Evolutionary conservation across 2,329 filamentous ascomycete species (phyloP).

Genomic region (Phialemonium atrogriseum): DNA sequence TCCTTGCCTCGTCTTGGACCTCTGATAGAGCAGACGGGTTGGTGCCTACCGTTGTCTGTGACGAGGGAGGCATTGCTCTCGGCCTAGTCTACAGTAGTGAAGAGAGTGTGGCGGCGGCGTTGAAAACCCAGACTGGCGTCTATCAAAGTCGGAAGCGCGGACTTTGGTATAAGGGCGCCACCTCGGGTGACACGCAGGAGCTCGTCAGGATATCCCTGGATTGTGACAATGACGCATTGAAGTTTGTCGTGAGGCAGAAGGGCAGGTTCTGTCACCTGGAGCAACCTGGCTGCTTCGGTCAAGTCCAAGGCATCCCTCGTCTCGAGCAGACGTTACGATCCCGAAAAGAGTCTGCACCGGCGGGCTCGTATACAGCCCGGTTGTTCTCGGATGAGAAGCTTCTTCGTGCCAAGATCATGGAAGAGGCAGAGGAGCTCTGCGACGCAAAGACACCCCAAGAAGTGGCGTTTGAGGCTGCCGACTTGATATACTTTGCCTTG

Average conservation of each 20-base stretch:
- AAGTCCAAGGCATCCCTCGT: conserved; percentile 70
- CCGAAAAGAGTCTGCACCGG: conserved; percentile 74
- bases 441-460: conserved; percentile 75
- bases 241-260: conserved; percentile 83
- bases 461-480: conserved; percentile 88
- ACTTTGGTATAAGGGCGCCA: conserved; percentile 93
- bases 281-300: conserved; percentile 86
- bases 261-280: conserved; percentile 92
- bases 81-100: conserved; percentile 92
- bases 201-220: conserved; percentile 78
- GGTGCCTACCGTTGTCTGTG: conserved; percentile 82
- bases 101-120: conserved; percentile 79
- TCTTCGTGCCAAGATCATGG: conserved; percentile 92
- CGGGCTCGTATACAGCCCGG: conserved; percentile 86
- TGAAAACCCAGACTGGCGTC: conserved; percentile 71
- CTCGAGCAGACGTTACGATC: conserved; percentile 81
- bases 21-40: conserved; percentile 79
- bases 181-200: conserved; percentile 88
- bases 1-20: conserved; percentile 67
- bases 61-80: conserved; percentile 75
- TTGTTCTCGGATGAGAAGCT: conserved; percentile 89
- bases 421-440: conserved; percentile 93
- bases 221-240: conserved; percentile 88
- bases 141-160: conserved; percentile 96
- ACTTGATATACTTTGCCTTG: conserved; percentile 91